Evolutionary conservation across 768 basidiomycete species (phyloP).

Genomic region (Boletus rubropictus): DNA sequence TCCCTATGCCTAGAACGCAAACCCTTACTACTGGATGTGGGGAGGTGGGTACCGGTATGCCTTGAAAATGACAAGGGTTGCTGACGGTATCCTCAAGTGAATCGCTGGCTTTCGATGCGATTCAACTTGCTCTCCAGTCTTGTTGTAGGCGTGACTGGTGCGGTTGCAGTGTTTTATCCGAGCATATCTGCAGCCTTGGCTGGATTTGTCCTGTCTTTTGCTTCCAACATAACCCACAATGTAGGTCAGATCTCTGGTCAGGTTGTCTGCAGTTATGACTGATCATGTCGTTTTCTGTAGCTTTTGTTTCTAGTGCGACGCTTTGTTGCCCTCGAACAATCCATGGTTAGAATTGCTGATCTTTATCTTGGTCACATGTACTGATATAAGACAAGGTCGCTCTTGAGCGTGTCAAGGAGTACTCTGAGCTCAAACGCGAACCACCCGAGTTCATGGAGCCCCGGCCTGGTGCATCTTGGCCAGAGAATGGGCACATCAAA

Average conservation of each 20-base stretch:
- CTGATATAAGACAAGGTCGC: slow-evolving; percentile 49
- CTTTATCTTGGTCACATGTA: background rate
- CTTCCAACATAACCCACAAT: slow-evolving; percentile 67
- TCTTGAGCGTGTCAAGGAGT: slow-evolving; percentile 87
- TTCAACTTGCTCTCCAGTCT: slow-evolving; percentile 76
- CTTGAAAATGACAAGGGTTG: background rate
- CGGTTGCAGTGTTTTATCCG: slow-evolving; percentile 61
- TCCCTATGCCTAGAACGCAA: slow-evolving; percentile 40
- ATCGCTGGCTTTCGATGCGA: slow-evolving; percentile 84
- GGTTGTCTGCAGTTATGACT: slow-evolving; percentile 4
- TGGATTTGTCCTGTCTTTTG: slow-evolving; percentile 84
- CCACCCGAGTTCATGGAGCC: slow-evolving; percentile 82
- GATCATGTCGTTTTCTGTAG: slow-evolving; percentile 26
- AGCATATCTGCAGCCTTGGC: slow-evolving; percentile 74
- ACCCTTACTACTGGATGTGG: slow-evolving; percentile 91
- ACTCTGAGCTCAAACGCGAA: slow-evolving; percentile 73
- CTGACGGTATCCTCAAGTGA: slow-evolving; percentile 44
- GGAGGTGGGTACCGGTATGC: slow-evolving; percentile 44
- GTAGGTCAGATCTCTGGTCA: slow-evolving; percentile 25
- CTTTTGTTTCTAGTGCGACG: slow-evolving; percentile 69
- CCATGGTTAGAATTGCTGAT: slow-evolving; percentile 56
- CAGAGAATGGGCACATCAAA: slow-evolving; percentile 58
- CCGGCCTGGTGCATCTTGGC: slow-evolving; percentile 78
- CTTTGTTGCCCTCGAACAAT: slow-evolving; percentile 85
- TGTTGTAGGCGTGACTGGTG: slow-evolving; percentile 67